A percentile compares a stretch with the other conserved stretches of the same genome.
Conservation (phyloP, 2,329 filamentous ascomycete genomes). For the Trichoderma atrobrunneum region DNA sequence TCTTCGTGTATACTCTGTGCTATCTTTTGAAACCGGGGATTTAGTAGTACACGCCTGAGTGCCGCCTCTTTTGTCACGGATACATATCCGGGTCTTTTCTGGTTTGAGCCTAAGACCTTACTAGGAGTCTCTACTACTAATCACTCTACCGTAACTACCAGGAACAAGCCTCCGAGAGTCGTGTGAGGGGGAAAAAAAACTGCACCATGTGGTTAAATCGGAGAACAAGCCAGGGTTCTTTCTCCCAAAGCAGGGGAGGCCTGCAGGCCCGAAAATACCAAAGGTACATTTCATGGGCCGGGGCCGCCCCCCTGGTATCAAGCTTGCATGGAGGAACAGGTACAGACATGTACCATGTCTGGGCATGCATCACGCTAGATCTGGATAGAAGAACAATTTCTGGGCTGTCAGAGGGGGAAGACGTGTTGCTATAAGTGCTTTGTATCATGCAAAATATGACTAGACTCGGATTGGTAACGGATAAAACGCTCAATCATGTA, state of each 20-base stretch:
- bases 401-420: background rate
- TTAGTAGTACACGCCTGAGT: background rate
- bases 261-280: background rate
- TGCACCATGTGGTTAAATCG: background rate
- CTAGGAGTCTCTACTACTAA: background rate
- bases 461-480: background rate
- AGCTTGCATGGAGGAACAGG: background rate
- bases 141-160: background rate
- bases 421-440: background rate
- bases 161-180: background rate
- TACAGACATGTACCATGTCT: background rate
- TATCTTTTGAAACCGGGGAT: background rate
- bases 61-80: background rate
- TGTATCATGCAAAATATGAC: background rate
- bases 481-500: background rate
- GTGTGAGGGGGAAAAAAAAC: background rate
- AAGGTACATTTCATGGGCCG: background rate
- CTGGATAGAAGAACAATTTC: background rate
- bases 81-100: background rate
- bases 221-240: background rate
- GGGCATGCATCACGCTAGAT: background rate
- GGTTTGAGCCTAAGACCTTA: background rate
- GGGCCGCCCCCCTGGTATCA: background rate
- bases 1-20: background rate
- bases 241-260: background rate